phyloP scores from a whole-genome alignment of 148 eudicot species.

The Pharnaceum exiguum region DNA sequence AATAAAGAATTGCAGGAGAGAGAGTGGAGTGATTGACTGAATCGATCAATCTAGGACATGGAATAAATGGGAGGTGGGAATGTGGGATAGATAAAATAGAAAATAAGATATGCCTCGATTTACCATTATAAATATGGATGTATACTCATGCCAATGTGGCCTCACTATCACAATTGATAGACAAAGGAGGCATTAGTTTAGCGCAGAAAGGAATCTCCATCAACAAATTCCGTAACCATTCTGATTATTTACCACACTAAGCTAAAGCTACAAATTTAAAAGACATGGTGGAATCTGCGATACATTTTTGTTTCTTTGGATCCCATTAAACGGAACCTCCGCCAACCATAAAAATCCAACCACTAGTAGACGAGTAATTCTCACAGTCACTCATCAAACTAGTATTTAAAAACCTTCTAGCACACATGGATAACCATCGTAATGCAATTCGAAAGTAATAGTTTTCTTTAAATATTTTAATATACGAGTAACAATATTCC shows the following conservation, averaged over 20 bases:
- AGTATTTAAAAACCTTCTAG: constrained; percentile 1
- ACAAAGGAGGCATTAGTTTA: background rate
- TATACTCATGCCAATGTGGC: background rate
- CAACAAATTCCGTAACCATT: background rate
- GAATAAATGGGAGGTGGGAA: no score
- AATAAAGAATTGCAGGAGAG: no score
- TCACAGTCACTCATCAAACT: constrained; percentile 13
- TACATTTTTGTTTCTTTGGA: constrained; percentile 18
- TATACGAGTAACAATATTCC: background rate
- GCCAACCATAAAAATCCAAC: constrained; percentile 10
- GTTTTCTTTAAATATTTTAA: background rate
- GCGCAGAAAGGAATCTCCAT: background rate
- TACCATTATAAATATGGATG: background rate
- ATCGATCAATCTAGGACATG: no score
- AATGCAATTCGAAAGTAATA: background rate
- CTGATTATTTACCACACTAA: background rate
- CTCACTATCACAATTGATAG: background rate
- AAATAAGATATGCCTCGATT: background rate
- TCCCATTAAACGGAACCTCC: constrained; percentile 13
- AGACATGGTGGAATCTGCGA: constrained; percentile 15
- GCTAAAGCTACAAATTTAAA: constrained; percentile 15
- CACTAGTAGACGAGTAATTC: constrained; percentile 15
- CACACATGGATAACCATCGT: background rate
- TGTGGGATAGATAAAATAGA: no score
- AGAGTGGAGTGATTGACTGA: no score